Percentiles rank a stretch among this genome's conserved stretches.
Conservation (phyloP, 495 filamentous ascomycete genomes). For the Hypoxylon crocopeplum region DNA sequence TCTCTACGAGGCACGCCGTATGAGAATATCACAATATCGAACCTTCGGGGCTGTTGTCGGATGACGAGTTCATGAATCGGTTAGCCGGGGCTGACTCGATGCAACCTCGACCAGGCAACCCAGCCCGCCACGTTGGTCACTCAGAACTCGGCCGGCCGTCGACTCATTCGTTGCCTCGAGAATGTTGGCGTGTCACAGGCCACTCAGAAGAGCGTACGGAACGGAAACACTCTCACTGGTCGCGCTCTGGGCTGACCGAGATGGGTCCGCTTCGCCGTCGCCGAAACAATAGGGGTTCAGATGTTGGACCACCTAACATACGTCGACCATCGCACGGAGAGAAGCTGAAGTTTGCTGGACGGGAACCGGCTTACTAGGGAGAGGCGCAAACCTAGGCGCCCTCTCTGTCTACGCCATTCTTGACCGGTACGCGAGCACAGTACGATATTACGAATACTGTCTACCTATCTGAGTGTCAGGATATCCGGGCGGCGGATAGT, state of each 20-base stretch:
- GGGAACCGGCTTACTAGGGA: no score
- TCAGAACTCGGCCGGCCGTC: conserved; percentile 31
- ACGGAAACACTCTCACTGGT: conserved; percentile 24
- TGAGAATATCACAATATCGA: conserved; percentile 19
- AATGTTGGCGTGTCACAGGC: conserved; percentile 20
- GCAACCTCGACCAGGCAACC: conserved; percentile 33
- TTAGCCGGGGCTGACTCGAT: conserved; percentile 38
- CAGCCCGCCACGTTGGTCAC: conserved; percentile 33
- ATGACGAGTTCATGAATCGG: conserved; percentile 36
- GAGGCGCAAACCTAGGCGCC: no score
- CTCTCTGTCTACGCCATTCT: no score
- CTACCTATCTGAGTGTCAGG: neutral
- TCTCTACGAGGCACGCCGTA: no score
- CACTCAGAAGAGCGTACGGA: conserved; percentile 26
- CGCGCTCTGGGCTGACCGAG: conserved; percentile 29
- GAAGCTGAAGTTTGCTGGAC: no score
- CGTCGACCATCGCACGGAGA: no score
- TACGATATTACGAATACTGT: neutral
- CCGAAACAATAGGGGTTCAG: conserved; percentile 20
- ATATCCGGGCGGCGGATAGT: conserved; percentile 33
- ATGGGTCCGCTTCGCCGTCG: conserved; percentile 34
- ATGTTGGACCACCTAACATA: neutral
- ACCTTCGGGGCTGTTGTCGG: conserved; percentile 25
- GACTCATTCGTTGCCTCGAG: conserved; percentile 19
- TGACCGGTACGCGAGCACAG: no score